Evolutionary conservation across 495 filamentous ascomycete genomes (phyloP).

Genomic region (Penicillium canariense): DNA sequence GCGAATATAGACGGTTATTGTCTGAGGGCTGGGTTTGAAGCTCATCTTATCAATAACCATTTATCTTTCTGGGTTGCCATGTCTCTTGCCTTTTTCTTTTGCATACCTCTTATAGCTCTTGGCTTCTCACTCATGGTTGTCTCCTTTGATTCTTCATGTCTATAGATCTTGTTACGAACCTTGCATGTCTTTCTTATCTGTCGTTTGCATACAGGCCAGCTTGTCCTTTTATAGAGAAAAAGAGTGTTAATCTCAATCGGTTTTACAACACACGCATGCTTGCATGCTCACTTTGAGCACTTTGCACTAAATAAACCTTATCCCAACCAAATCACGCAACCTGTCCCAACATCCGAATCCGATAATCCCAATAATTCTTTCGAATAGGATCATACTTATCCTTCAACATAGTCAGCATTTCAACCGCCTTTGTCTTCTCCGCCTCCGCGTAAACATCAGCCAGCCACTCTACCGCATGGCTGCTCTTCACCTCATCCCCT

Average conservation of each 20-base stretch:
- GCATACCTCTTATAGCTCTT: slow-evolving; percentile 10
- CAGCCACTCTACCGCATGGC: slow-evolving; percentile 85
- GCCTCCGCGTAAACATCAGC: slow-evolving; percentile 75
- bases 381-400: slow-evolving; percentile 89
- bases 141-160: not conserved
- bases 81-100: not conserved
- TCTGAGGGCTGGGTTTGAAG: slow-evolving; percentile 37
- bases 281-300: not conserved
- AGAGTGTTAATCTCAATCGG: slow-evolving; percentile 4
- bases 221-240: not conserved
- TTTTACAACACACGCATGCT: not conserved
- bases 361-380: slow-evolving; percentile 88
- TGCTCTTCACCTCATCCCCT: slow-evolving; percentile 56
- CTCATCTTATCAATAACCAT: not conserved
- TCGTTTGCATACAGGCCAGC: slow-evolving; percentile 11
- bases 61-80: slow-evolving; percentile 4
- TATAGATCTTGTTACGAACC: not conserved
- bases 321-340: slow-evolving; percentile 10
- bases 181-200: slow-evolving; percentile 1
- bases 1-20: slow-evolving; percentile 55
- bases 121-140: slow-evolving; percentile 14
- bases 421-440: slow-evolving; percentile 35
- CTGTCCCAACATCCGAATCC: slow-evolving; percentile 46
- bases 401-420: slow-evolving; percentile 69
- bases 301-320: not conserved